A percentile compares a stretch with the other conserved stretches of the same genome.
Evolutionary conservation across 352 stramenopile genomes (phyloP).

Genomic region (Globisporangium spinosum): DNA sequence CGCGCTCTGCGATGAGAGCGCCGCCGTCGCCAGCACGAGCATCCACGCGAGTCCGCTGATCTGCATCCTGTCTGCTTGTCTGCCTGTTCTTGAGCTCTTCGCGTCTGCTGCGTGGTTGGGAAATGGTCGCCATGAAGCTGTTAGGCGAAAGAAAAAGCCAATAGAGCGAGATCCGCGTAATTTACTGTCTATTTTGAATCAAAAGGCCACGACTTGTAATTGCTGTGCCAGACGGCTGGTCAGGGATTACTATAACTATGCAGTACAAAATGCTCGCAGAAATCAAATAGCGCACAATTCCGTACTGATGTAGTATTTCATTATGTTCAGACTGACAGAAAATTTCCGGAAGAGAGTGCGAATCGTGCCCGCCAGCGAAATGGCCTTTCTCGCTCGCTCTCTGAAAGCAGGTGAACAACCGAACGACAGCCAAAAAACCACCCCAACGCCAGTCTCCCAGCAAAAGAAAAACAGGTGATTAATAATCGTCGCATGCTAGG

Average conservation of each 20-base stretch:
- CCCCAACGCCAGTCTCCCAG: background rate
- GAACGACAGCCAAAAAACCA: background rate
- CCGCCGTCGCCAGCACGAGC: slow-evolving; percentile 15
- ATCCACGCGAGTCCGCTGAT: slow-evolving; percentile 15
- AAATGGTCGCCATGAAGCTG: background rate
- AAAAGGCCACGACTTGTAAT: background rate
- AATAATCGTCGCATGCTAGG: background rate
- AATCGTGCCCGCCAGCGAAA: background rate
- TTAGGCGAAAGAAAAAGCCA: background rate
- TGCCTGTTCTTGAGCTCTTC: slow-evolving; percentile 1
- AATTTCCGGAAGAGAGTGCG: background rate
- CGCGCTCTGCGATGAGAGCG: slow-evolving; percentile 9
- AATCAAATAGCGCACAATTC: background rate
- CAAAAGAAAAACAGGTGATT: background rate
- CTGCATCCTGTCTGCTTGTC: slow-evolving; percentile 8
- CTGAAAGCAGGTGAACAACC: background rate
- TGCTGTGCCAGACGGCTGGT: no score
- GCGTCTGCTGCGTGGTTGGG: background rate
- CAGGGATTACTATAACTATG: background rate
- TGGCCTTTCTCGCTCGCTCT: background rate
- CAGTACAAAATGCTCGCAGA: no score
- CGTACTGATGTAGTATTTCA: background rate
- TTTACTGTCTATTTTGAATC: background rate
- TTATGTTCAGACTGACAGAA: background rate
- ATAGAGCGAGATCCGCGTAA: slow-evolving; percentile 3